phyloP scores from a whole-genome alignment of 1,284 basidiomycete species.

The Cerioporus squamosus region DNA sequence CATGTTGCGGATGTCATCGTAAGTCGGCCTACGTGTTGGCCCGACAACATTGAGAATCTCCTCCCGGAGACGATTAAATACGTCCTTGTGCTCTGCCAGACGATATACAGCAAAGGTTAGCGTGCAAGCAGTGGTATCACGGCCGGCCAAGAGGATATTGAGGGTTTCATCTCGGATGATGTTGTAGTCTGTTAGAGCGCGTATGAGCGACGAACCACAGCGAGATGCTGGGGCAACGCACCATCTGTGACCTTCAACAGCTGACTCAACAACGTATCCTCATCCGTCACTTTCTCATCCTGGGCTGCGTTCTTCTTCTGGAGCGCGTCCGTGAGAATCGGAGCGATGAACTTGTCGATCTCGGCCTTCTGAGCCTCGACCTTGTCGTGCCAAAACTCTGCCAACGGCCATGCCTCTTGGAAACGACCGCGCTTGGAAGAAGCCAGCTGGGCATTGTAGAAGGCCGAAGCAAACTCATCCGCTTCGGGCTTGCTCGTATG shows the following conservation, averaged over 20 bases:
- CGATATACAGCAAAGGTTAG: constrained; percentile 44
- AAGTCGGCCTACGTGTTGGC: constrained; percentile 35
- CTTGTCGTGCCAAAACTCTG: constrained; percentile 51
- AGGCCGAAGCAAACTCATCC: constrained; percentile 32
- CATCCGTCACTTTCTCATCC: constrained; percentile 36
- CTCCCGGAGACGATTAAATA: constrained; percentile 39
- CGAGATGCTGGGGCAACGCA: too few relatives aligned
- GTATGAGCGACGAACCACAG: too few relatives aligned
- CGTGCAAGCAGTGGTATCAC: constrained; percentile 43
- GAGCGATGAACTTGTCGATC: constrained; percentile 54
- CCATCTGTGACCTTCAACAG: constrained; percentile 54
- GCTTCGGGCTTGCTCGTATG: constrained; percentile 28
- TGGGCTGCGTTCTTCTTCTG: constrained; percentile 32
- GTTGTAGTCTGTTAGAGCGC: constrained; percentile 28
- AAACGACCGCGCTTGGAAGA: constrained; percentile 41
- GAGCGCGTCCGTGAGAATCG: constrained; percentile 52
- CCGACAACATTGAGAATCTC: constrained; percentile 43
- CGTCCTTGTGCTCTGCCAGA: constrained; percentile 41
- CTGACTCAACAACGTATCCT: constrained; percentile 54
- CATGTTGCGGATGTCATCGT: constrained; percentile 45
- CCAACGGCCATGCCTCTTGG: constrained; percentile 49
- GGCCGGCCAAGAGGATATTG: constrained; percentile 42
- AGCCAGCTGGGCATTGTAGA: constrained; percentile 39
- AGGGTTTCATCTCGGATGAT: constrained; percentile 40
- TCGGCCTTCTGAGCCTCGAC: constrained; percentile 48